A percentile compares a stretch with the other conserved stretches of the same genome.
Evolutionary conservation across 2,329 filamentous ascomycete species (phyloP).

Genomic region (Mycocentrospora acerina): DNA sequence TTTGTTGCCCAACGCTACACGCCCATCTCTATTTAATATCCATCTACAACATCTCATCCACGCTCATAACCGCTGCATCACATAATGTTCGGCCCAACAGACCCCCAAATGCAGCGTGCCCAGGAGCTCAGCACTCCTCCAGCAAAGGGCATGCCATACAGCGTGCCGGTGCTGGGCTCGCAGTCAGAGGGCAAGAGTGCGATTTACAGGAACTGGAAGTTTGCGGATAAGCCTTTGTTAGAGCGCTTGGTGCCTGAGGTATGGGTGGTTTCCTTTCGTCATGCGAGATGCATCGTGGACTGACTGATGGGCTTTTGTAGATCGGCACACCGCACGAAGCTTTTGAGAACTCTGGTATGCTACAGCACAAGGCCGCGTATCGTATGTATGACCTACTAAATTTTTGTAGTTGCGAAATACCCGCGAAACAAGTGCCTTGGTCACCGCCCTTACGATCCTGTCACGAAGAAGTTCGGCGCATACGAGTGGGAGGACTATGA

Average conservation of each 20-base stretch:
- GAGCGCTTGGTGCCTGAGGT: slow-evolving; percentile 56
- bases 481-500: slow-evolving; percentile 84
- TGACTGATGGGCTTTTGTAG: slow-evolving; percentile 24
- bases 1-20: no score
- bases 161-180: slow-evolving; percentile 73
- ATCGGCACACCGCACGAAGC: slow-evolving; percentile 74
- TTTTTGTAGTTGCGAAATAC: slow-evolving; percentile 52
- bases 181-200: slow-evolving; percentile 70
- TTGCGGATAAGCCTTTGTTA: slow-evolving; percentile 63
- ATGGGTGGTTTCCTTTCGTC: no score
- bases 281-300: no score
- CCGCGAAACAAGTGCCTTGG: slow-evolving; percentile 76
- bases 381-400: slow-evolving; percentile 5
- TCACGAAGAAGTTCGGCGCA: slow-evolving; percentile 70
- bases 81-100: slow-evolving; percentile 34
- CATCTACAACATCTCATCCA: neutral
- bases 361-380: neutral
- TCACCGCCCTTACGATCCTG: slow-evolving; percentile 74
- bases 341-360: slow-evolving; percentile 63
- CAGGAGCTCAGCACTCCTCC: slow-evolving; percentile 62
- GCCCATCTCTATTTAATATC: no score
- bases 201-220: slow-evolving; percentile 82
- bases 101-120: slow-evolving; percentile 35
- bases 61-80: neutral
- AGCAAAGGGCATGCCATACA: slow-evolving; percentile 75